phyloP scores from a whole-genome alignment of 1,284 basidiomycete species.

The Trametes hirsuta region DNA sequence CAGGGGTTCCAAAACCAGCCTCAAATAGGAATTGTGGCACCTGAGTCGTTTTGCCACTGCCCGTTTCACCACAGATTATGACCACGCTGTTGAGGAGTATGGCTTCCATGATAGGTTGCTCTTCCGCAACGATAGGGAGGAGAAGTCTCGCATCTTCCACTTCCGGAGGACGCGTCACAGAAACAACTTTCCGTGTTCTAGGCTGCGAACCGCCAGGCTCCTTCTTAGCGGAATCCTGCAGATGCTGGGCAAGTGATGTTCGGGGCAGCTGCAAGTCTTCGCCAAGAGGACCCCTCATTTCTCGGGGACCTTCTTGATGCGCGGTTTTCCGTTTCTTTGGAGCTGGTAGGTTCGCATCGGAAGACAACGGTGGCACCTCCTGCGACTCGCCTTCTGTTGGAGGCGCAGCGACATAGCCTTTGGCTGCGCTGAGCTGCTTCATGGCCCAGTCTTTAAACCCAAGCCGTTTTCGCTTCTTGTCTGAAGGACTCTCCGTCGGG shows the following conservation, averaged over 20 bases:
- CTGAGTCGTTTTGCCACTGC: constrained; percentile 98
- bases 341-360: constrained; percentile 30
- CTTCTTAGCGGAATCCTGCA: constrained; percentile 41
- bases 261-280: constrained; percentile 64
- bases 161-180: constrained; percentile 70
- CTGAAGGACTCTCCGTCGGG: neutral
- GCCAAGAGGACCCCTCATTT: constrained; percentile 71
- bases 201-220: constrained; percentile 22
- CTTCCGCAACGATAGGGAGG: constrained; percentile 91
- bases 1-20: constrained; percentile 89
- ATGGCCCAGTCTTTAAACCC: constrained; percentile 88
- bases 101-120: constrained; percentile 93
- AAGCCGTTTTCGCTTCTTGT: constrained; percentile 42
- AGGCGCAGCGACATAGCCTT: constrained; percentile 48
- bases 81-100: constrained; percentile 84
- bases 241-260: constrained; percentile 59
- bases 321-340: constrained; percentile 49
- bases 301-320: constrained; percentile 32
- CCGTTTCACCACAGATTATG: constrained; percentile 85
- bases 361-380: constrained; percentile 5
- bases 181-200: constrained; percentile 49
- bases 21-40: constrained; percentile 94
- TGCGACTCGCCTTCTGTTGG: neutral
- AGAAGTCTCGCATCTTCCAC: constrained; percentile 80
- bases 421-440: constrained; percentile 67